Base-by-base conservation (phyloP, 1,284 basidiomycete genomes). In the Xanthoconium separans region DNA sequence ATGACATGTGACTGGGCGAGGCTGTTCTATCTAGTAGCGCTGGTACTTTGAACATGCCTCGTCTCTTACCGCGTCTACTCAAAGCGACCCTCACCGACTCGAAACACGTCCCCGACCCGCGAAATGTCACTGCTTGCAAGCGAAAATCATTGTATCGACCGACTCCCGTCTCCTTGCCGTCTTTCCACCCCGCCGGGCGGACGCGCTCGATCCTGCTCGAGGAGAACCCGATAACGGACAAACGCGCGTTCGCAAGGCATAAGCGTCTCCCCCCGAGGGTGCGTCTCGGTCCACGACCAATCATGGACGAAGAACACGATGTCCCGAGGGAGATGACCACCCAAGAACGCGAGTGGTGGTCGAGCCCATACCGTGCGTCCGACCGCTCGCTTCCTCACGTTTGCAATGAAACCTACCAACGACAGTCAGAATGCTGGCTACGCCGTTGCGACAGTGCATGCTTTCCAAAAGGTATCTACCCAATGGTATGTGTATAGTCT, bases 391-490 rank as follows among this genome's bases (percentile, higher is more conserved):
- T 43, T 43, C 9, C 18, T 31, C 39, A n/a, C 43, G 22, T 46
- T 27, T 24, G 5, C 16, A n/a, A 37, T 24, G 7, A 29, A 46
- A 50, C 37, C 20, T 8, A 22, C 43, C 34, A 48, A 56, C 49
- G 49, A n/a, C 59, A 91, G 89, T 91, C 33, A 78, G 88, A 54
- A 90, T 91, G 83, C 68, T 91, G 6, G 73, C 81, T 2, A 79
- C 79, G 31, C 85, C 87, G 4, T 50, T 87, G 45, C 79, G 88
- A 18, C 68, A 65, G 48, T 89, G 87, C 58, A 56, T 73, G 16
- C 53, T 78, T 12, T 83, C 85, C 4, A 69, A 68, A 10, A 71
- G 77, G 53, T 71, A 76, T 58, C 57, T 89, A 20, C 89, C 88
- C 4, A 72, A 70, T 52, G 87, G 88, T 85, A 58, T 39, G 71